Percentiles rank a stretch among this genome's conserved stretches.
phyloP scores from a whole-genome alignment of 345 rosid species.

The Salix dunnii region DNA sequence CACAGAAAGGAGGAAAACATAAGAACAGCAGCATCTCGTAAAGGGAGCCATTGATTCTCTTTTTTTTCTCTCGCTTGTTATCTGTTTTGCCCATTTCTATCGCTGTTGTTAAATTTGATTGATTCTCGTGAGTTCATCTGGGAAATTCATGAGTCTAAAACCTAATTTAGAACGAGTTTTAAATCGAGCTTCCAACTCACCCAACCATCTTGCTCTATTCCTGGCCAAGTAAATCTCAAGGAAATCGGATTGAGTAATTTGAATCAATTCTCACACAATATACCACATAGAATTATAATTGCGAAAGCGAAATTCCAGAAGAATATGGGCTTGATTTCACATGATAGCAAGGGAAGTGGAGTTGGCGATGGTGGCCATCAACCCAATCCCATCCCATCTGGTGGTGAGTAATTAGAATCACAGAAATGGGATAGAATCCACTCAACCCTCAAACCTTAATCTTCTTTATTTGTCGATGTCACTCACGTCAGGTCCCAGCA shows the following conservation, averaged over 20 bases:
- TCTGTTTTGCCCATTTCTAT: neutral
- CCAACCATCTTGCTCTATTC: no score
- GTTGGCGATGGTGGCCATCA: neutral
- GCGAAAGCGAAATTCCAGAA: no score
- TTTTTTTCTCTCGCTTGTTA: neutral
- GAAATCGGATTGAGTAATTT: no score
- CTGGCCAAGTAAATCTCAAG: no score
- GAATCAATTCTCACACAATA: no score
- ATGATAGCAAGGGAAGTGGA: neutral
- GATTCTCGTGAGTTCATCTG: no score
- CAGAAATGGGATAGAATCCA: neutral
- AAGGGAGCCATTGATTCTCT: neutral
- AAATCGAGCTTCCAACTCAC: no score
- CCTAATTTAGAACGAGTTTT: no score
- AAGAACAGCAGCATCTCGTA: neutral
- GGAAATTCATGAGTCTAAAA: no score
- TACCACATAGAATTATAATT: no score
- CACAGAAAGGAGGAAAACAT: no score
- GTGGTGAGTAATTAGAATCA: neutral
- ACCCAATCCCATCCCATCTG: neutral
- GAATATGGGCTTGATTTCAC: neutral
- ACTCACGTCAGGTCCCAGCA: neutral
- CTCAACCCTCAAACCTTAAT: neutral
- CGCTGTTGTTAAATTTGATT: no score
- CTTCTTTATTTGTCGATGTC: neutral